Evolutionary conservation across 495 filamentous ascomycete genomes (phyloP), one percentile per base, ranked within the genome.

Genomic region (Tuber aestivum): DNA sequence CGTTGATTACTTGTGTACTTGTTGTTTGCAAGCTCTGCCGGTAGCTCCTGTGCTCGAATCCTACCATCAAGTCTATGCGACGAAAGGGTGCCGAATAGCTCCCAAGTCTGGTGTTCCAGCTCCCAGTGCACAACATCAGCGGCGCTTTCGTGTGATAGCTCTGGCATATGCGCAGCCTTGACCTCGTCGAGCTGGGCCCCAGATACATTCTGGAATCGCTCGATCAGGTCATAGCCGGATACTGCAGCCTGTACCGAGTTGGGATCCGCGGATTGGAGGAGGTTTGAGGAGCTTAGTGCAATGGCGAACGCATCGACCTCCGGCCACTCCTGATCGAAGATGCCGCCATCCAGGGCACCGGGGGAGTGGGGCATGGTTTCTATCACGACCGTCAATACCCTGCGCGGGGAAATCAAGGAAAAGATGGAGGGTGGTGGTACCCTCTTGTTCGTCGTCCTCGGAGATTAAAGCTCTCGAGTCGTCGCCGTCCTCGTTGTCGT

Each of bases 41-140:
- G 76, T 23, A 85, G 76, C 37, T 82, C 81, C 41, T 27, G 48
- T 56, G 65, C n/a, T n/a, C 71, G 45, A 42, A 75, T 44, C 23
- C 48, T 65, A 35, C 44, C 71, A 35, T 84, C 83, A 45, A 88
- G 86, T 77, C 87, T 86, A 48, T 91, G 82, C 2, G 87, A 86
- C 21, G 88, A 83, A 70, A 91, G 83, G 21, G 85, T 89, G 38
- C 89, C 88, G 41, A 98, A 84, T 16, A 99, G 86, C 74, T 93
- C 90, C 95, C 95, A 98, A 27, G 93, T 95, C 78, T 95, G 93
- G 73, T 91, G 89, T 83, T 94, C 92, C 69, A 90, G 78, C 81
- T 93, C 87, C 87, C 91, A 89, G 71, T 83, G 81, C 38, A 18
- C 74, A 74, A 72, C 72, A 69, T 74, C 74, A n/a, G 70, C 70